phyloP scores from a whole-genome alignment of 2,329 filamentous ascomycete species.

The Whalleya microplaca region DNA sequence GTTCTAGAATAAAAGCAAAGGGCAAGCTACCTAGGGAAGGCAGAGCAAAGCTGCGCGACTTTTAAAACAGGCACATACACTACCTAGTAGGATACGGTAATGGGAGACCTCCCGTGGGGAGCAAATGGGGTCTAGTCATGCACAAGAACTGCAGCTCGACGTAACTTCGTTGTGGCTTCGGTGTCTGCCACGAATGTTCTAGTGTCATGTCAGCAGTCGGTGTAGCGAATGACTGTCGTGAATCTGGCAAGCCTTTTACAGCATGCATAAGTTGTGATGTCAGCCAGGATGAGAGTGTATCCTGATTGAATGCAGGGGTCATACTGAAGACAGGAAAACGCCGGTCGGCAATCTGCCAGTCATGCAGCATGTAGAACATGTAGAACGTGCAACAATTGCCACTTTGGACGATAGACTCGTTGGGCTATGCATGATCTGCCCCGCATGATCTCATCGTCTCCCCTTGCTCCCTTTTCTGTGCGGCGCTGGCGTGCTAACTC shows the following conservation, averaged over 20 bases:
- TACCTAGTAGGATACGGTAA: slow-evolving; percentile 8
- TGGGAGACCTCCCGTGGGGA: slow-evolving; percentile 13
- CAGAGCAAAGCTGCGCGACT: slow-evolving; percentile 9
- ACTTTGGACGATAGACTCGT: slow-evolving; percentile 8
- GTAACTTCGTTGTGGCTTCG: slow-evolving; percentile 16
- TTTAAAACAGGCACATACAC: slow-evolving; percentile 16
- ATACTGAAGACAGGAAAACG: too few relatives aligned
- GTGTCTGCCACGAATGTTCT: slow-evolving; percentile 8
- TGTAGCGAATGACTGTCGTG: slow-evolving; percentile 26
- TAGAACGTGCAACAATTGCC: slow-evolving; percentile 9
- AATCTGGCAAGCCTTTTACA: slow-evolving; percentile 13
- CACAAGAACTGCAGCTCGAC: slow-evolving; percentile 23
- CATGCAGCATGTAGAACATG: background rate
- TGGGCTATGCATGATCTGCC: slow-evolving; percentile 15
- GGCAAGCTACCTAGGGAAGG: slow-evolving; percentile 3
- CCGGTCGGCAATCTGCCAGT: slow-evolving; percentile 16
- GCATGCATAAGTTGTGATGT: slow-evolving; percentile 26
- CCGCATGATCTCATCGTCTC: slow-evolving; percentile 27
- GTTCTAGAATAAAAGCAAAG: slow-evolving; percentile 9
- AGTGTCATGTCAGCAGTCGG: slow-evolving; percentile 4
- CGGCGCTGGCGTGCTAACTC: too few relatives aligned
- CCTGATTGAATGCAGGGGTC: slow-evolving; percentile 15
- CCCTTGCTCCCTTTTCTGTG: slow-evolving; percentile 6
- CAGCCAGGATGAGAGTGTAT: slow-evolving; percentile 16
- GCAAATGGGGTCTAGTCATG: slow-evolving; percentile 7